These are phyloP conservation scores for Fusarium papillatum DNA, from an alignment of 2,329 filamentous ascomycete species.

Conservation along the genomic window DNA sequence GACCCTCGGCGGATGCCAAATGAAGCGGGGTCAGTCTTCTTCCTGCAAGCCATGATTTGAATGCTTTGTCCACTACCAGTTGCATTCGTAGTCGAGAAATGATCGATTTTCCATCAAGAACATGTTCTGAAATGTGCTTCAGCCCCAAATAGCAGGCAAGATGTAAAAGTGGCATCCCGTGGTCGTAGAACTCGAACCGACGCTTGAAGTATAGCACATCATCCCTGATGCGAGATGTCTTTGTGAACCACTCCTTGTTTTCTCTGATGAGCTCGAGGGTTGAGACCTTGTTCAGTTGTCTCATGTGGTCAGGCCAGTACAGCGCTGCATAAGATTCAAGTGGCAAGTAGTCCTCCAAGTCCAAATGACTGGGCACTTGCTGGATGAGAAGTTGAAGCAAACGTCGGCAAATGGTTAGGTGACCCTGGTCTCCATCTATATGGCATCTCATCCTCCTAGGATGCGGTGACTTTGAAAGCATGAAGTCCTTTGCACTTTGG, in stretches of 20 bases:
- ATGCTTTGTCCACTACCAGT: neutral
- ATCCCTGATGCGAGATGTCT: neutral
- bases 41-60: accelerated
- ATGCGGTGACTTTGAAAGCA: neutral
- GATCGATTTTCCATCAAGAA: neutral
- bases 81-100: neutral
- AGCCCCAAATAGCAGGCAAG: neutral
- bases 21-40: neutral
- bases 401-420: neutral
- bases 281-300: neutral
- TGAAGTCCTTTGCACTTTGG: slow-evolving; percentile 6
- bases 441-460: neutral
- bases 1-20: neutral
- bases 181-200: accelerated
- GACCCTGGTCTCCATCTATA: neutral
- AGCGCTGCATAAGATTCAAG: neutral
- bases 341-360: neutral
- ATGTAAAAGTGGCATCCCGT: neutral
- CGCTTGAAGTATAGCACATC: accelerated
- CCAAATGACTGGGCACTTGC: accelerated
- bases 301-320: neutral
- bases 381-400: neutral
- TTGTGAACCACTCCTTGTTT: neutral
- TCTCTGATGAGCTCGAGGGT: neutral
- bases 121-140: neutral